Base-by-base conservation (phyloP, 2,329 filamentous ascomycete species). In the Fusarium tjaetaba region DNA sequence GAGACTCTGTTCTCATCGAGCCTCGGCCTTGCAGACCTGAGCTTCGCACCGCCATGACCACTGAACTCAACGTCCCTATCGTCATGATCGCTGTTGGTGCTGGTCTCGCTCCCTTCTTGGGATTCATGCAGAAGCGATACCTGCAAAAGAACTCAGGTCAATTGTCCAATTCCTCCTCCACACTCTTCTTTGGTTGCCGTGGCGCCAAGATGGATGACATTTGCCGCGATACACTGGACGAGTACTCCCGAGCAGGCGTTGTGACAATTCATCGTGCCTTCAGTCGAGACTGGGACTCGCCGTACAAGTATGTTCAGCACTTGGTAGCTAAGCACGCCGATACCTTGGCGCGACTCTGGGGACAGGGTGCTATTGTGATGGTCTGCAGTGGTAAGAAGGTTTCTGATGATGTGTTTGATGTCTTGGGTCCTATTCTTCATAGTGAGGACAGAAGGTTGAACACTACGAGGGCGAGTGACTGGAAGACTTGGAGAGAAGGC, bases 301-400 rank as follows among this genome's bases (percentile, higher is more conserved):
- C 65, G 4, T 22, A 28, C 5, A 68, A 43, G 16, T 68, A 68
- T 14, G 65, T 68, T 16, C 65, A 68, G 8, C 63, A 32, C 1
- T 20, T 68, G 34, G 22, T 68, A 1, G 38, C 28, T 5, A 68
- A 41, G 9, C 53, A 68, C 1, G 5, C 34, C 1, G 39, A 52
- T 11, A 38, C 20, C 1, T 16, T 68, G 3, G 53, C 63, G 0
- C 39, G 32, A 3, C 45, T 68, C n/a, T 68, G 65, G 65, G 45
- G 18, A 4, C 63, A 68, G 34, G 65, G 65, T 8, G 63, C 65
- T 6, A 22, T 68, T n/a, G 24, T 68, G 2, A 61, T 68, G 28
- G 3, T 68, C 1, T 68, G 65, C 16, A 68, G 65, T 68, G 65
- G 65, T 1, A 68, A 68, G 34, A 68, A 68, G 39, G 65, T 61